Conservation (phyloP, 2,329 filamentous ascomycete genomes). For the Chrysoporthe deuterocubensis region DNA sequence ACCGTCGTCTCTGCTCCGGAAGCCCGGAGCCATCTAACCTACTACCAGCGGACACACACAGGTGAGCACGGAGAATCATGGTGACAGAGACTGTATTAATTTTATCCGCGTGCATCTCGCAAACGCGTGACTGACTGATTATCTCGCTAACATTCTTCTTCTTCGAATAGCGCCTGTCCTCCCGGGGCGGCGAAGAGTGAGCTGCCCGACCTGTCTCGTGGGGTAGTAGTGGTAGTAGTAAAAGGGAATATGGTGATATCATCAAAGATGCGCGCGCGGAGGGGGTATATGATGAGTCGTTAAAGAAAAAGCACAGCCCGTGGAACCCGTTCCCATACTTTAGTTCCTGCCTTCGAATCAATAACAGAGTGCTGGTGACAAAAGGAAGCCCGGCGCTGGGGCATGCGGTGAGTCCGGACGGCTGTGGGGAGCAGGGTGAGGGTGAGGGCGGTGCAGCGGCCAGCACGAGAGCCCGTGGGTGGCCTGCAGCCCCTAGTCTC, state of each 20-base stretch:
- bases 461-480: conserved; percentile 5
- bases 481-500: conserved; percentile 17
- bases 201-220: neutral
- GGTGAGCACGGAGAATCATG: neutral
- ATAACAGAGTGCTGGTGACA: conserved; percentile 15
- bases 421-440: neutral
- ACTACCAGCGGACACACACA: neutral
- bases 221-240: neutral
- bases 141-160: neutral
- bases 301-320: conserved; percentile 17
- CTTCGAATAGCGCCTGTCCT: neutral
- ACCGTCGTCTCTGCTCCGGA: neutral
- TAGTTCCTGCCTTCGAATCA: neutral
- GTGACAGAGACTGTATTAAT: neutral
- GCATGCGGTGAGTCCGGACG: neutral
- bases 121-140: neutral
- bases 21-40: neutral
- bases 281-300: conserved; percentile 22
- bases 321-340: conserved; percentile 19
- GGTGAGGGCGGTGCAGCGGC: neutral
- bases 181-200: neutral
- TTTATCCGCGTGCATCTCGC: neutral
- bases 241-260: neutral
- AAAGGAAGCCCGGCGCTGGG: conserved; percentile 9
- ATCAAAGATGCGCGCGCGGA: neutral